These are phyloP conservation scores for Daldinia decipiens DNA, from an alignment of 495 filamentous ascomycete species.

Conservation along the genomic window DNA sequence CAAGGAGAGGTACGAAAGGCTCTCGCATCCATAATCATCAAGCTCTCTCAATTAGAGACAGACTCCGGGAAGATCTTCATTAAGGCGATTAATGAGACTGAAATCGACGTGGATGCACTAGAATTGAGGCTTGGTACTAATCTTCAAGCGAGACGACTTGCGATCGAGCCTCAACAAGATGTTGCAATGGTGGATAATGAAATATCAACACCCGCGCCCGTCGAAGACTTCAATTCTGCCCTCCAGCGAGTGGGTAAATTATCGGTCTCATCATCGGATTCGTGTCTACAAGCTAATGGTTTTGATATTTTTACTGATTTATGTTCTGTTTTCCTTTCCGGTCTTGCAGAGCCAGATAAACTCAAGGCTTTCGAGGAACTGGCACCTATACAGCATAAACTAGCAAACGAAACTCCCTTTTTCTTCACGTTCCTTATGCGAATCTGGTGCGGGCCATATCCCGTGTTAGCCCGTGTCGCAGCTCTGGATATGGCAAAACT, in stretches of 20 bases:
- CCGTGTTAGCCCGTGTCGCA: slow-evolving; percentile 70
- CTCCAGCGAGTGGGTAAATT: slow-evolving; percentile 45
- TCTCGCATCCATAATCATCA: slow-evolving; percentile 70
- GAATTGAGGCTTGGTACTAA: slow-evolving; percentile 76
- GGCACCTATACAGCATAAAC: slow-evolving; percentile 65
- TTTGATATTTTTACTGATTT: slow-evolving; percentile 64
- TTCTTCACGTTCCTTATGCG: slow-evolving; percentile 80
- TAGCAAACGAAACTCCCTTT: slow-evolving; percentile 67
- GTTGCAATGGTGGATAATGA: slow-evolving; percentile 62
- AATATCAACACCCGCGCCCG: slow-evolving; percentile 18
- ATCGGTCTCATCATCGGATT: slow-evolving; percentile 55
- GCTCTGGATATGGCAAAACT: slow-evolving; percentile 71
- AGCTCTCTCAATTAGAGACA: slow-evolving; percentile 64
- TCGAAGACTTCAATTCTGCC: slow-evolving; percentile 41
- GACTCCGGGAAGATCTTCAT: slow-evolving; percentile 68
- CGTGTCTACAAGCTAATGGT: slow-evolving; percentile 59
- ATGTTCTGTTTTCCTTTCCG: slow-evolving; percentile 70
- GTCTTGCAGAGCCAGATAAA: slow-evolving; percentile 59
- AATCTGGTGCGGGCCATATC: slow-evolving; percentile 76
- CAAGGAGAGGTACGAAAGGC: slow-evolving; percentile 67
- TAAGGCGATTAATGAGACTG: slow-evolving; percentile 66
- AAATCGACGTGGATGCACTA: slow-evolving; percentile 72
- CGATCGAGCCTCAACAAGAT: slow-evolving; percentile 57
- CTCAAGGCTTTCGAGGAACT: slow-evolving; percentile 67
- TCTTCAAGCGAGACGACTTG: slow-evolving; percentile 59